phyloP scores from a whole-genome alignment of 768 basidiomycete species.

The Cyathus striatus region DNA sequence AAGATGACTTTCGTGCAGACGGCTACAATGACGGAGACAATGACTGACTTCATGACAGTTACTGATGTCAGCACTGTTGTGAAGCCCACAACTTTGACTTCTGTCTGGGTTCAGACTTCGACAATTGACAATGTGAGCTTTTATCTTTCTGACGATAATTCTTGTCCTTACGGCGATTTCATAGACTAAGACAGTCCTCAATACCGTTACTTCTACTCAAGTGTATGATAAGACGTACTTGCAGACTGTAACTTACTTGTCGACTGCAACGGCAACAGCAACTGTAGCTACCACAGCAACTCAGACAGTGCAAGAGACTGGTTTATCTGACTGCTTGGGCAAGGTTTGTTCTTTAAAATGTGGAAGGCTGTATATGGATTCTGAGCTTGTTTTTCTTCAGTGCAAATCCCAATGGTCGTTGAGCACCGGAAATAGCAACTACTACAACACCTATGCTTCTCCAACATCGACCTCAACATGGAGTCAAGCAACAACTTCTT shows the following conservation, averaged over 20 bases:
- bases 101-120: slow-evolving; percentile 49
- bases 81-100: slow-evolving; percentile 55
- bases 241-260: slow-evolving; percentile 47
- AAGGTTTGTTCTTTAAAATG: too few relatives aligned
- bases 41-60: slow-evolving; percentile 49
- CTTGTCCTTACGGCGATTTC: slow-evolving; percentile 3
- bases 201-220: slow-evolving; percentile 51
- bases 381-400: too few relatives aligned
- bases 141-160: slow-evolving; percentile 1
- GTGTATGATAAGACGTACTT: slow-evolving; percentile 42
- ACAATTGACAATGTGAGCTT: slow-evolving; percentile 50
- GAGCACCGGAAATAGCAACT: slow-evolving; percentile 45
- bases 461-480: slow-evolving; percentile 12
- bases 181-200: slow-evolving; percentile 54
- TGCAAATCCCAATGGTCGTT: slow-evolving; percentile 59
- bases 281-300: slow-evolving; percentile 42
- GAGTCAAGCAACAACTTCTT: slow-evolving; percentile 11
- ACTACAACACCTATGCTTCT: slow-evolving; percentile 39
- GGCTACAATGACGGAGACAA: slow-evolving; percentile 48
- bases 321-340: slow-evolving; percentile 49
- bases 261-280: slow-evolving; percentile 41
- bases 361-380: too few relatives aligned
- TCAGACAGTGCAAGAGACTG: slow-evolving; percentile 42
- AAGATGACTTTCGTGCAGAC: slow-evolving; percentile 52
- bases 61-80: slow-evolving; percentile 46